A percentile compares a stretch with the other conserved stretches of the same genome.
Conservation (phyloP, 495 filamentous ascomycete genomes). For the Sporormia fimetaria region DNA sequence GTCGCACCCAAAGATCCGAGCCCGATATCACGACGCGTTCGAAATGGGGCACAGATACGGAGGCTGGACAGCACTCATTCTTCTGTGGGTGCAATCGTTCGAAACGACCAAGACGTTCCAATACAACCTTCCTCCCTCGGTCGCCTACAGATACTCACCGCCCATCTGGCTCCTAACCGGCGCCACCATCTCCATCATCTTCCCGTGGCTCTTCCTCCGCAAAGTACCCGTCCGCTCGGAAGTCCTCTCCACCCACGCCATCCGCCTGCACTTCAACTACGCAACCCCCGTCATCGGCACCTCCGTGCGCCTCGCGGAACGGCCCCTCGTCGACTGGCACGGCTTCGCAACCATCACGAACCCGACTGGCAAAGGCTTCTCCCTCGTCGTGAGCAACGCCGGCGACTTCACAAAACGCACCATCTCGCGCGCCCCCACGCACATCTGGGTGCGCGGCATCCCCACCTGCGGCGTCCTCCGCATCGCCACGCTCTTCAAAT, state of each 20-base stretch:
- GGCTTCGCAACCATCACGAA: slow-evolving; percentile 26
- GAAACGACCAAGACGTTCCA: slow-evolving; percentile 3
- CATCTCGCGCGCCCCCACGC: slow-evolving; percentile 18
- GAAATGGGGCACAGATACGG: slow-evolving; percentile 46
- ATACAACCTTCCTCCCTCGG: neutral
- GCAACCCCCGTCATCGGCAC: slow-evolving; percentile 10
- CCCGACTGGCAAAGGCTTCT: slow-evolving; percentile 17
- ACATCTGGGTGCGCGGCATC: slow-evolving; percentile 18
- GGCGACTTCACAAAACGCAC: slow-evolving; percentile 25
- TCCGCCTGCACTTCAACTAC: slow-evolving; percentile 23
- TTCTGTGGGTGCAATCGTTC: slow-evolving; percentile 29
- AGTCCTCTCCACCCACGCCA: slow-evolving; percentile 19
- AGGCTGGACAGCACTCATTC: slow-evolving; percentile 41
- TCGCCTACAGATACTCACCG: slow-evolving; percentile 11
- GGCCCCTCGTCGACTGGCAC: slow-evolving; percentile 22
- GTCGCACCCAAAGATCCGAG: slow-evolving; percentile 38
- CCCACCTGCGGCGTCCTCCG: slow-evolving; percentile 21
- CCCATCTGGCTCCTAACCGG: slow-evolving; percentile 19
- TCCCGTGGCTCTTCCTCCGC: slow-evolving; percentile 21
- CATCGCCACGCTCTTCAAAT: slow-evolving; percentile 21
- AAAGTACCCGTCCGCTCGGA: slow-evolving; percentile 17
- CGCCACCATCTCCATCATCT: slow-evolving; percentile 15
- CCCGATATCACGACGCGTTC: slow-evolving; percentile 43
- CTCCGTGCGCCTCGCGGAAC: slow-evolving; percentile 13
- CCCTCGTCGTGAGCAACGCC: slow-evolving; percentile 23